Base-by-base conservation (phyloP, 129 eudicot species). In the Solidago caesia region DNA sequence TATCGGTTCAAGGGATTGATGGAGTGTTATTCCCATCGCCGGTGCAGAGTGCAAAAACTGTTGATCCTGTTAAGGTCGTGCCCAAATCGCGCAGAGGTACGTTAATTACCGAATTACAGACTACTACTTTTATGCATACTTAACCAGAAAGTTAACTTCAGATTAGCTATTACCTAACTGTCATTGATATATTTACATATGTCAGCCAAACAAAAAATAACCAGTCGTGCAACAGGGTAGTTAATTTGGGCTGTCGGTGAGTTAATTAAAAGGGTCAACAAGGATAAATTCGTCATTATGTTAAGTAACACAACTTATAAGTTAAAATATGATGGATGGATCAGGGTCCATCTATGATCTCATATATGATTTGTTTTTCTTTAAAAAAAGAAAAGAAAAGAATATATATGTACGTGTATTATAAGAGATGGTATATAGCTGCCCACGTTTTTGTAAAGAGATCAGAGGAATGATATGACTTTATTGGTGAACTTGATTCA, bases 1-100 rank as follows among this genome's bases (percentile, higher is more conserved):
- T 92, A 48, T 92, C 98, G 6, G 96, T 92, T 79, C 98, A 92
- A 77, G 98, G 98, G 77, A 89, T 92, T 59, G 98, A 92, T 57
- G 89, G 89, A 1, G 98, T 93, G 53, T 77, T 93, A 81, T 87
- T 90, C 13, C 98, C 98, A 26, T 25, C 61, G 59, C 74, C 81
- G 67, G 49, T 43, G 57, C 44, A 77, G 71, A 77, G 33, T 61
- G 33, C 44, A 51, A 62, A 68, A 47, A 67, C 72, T 0, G 82
- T 75, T 27, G 77, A 76, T 41, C 45, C 27, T 25, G 78, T 75
- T 21, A 84, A 85, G 76, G 60, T 70, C 68, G 84, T 68, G 26
- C 75, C 88, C 26, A 81, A 80, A 71, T 76, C 82, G 58, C 83
- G 96, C 25, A 83, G 98, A 92, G 98, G 98, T 92, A 88, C 51